Evolutionary conservation across 139 green algal genomes (phyloP), one percentile per base, ranked within the genome.

Genomic region (Auxenochlorella pyrenoidosa): DNA sequence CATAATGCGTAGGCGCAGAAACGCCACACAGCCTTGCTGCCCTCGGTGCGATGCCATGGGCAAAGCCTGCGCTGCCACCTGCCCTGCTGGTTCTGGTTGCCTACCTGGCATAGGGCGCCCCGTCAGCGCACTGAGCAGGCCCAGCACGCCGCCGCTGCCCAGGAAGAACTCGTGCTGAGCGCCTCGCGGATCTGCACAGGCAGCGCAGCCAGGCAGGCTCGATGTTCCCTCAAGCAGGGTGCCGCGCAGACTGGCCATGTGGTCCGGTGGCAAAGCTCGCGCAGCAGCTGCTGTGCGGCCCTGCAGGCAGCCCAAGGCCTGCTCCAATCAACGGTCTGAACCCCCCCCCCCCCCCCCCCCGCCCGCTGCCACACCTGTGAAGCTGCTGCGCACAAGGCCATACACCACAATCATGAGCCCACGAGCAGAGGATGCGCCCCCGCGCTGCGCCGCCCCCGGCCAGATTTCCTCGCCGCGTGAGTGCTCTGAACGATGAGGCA

Each of bases 371-470:
- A 3, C 43, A 72, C 59, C 63, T 83, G 60, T 86, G 87, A 87
- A 93, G 79, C 38, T 87, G 75, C 60, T 85, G 26, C 76, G 87
- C 58, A 91, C 85, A 12, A 93, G 82, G 44, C 91, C 91, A 41
- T 86, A 88, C 30, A 92, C 83, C 41, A 93, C 85, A 15, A 93
- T 84, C 60, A 75, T 86, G 43, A 93, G 86, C 4, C 91, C 89
- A 18, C 1, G 66, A 40, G 66, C 32, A 18, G 71, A 76, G 12
- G 71, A 5, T 13, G 71, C 71, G 38, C 44, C 75, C 43, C 44
- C 10, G 5, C 28, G 21, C 28, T 59, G 36, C 15, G 34, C 32
- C 36, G 18, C 72, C 21, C 77, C n/a, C 43, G 47, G 43, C 73
- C 58, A 71, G 59, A 88, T 88, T 30, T 84, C 43, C 32, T 88